phyloP scores from a whole-genome alignment of 2,329 filamentous ascomycete genomes.

The Plectosphaerella cucumerina region DNA sequence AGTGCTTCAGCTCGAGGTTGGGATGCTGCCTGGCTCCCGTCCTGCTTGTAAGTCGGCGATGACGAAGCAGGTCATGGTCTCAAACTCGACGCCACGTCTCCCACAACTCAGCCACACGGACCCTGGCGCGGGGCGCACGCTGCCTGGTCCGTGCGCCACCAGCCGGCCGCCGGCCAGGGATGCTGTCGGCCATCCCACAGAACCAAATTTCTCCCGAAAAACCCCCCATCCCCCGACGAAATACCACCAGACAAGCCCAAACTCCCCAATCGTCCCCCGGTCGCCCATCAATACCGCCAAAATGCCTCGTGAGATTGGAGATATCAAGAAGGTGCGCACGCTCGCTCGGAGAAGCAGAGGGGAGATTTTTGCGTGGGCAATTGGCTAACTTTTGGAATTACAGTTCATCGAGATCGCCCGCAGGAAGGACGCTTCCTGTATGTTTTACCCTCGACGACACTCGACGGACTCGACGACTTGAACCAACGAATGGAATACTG shows the following conservation, averaged over 20 bases:
- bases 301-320: conserved; percentile 97
- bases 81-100: not conserved
- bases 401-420: conserved; percentile 99
- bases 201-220: conserved; percentile 1
- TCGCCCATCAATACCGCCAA: conserved; percentile 49
- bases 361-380: not conserved
- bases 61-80: not conserved
- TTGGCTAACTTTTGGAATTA: conserved; percentile 22
- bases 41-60: not conserved
- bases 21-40: not conserved
- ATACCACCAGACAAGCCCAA: conserved; percentile 6
- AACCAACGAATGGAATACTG: conserved; percentile 17
- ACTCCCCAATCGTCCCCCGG: conserved; percentile 8
- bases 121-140: too few relatives aligned
- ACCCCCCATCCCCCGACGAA: not conserved
- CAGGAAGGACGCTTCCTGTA: conserved; percentile 99
- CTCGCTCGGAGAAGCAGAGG: not conserved
- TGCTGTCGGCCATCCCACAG: not conserved
- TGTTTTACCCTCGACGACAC: conserved; percentile 35
- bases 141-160: not conserved
- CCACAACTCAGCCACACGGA: not conserved
- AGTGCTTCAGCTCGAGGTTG: not conserved
- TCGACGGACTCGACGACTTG: conserved; percentile 3
- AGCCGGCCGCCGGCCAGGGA: not conserved
- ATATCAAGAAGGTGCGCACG: conserved; percentile 78